These are phyloP conservation scores for Vanderwaltozyma yarrowii DNA, from an alignment of 805 yeast species.

Conservation along the genomic window DNA sequence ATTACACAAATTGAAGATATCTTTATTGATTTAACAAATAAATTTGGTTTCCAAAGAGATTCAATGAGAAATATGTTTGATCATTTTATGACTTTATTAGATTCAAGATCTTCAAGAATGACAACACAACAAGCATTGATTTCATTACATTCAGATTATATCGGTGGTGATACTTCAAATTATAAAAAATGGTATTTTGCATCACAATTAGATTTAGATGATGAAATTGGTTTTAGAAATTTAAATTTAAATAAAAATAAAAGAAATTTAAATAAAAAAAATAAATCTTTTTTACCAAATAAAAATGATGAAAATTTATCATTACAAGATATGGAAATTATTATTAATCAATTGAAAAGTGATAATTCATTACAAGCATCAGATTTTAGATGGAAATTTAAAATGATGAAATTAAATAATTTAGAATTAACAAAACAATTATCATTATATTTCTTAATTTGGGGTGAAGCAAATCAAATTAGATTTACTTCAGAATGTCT, in stretches of 20 bases:
- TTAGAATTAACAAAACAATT: conserved; percentile 57
- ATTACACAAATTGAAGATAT: conserved; percentile 80
- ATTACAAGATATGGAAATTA: conserved; percentile 48
- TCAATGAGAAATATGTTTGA: conserved; percentile 88
- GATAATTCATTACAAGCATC: conserved; percentile 82
- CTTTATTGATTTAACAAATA: conserved; percentile 71
- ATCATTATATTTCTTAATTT: conserved; percentile 58
- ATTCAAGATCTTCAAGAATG: conserved; percentile 80
- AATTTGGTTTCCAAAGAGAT: conserved; percentile 84
- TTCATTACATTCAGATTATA: conserved; percentile 75
- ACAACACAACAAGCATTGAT: conserved; percentile 76
- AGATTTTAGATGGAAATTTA: conserved; percentile 67
- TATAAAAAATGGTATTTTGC: conserved; percentile 90
- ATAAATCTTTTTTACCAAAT: conserved; percentile 30
- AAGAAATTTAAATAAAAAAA: conserved; percentile 74
- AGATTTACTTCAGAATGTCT: conserved; percentile 85
- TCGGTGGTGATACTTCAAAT: conserved; percentile 81
- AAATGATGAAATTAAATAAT: conserved; percentile 45
- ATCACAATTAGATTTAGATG: conserved; percentile 69
- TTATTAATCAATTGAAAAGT: conserved; percentile 59
- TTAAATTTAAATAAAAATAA: conserved; percentile 61
- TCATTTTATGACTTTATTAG: conserved; percentile 74
- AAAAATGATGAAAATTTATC: conserved; percentile 59
- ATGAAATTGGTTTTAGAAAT: conserved; percentile 46
- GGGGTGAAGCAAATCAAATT: conserved; percentile 88